Evolutionary conservation across 2,329 filamentous ascomycete genomes (phyloP), one percentile per base, ranked within the genome.

Genomic region (Stemphylium vesicarium): DNA sequence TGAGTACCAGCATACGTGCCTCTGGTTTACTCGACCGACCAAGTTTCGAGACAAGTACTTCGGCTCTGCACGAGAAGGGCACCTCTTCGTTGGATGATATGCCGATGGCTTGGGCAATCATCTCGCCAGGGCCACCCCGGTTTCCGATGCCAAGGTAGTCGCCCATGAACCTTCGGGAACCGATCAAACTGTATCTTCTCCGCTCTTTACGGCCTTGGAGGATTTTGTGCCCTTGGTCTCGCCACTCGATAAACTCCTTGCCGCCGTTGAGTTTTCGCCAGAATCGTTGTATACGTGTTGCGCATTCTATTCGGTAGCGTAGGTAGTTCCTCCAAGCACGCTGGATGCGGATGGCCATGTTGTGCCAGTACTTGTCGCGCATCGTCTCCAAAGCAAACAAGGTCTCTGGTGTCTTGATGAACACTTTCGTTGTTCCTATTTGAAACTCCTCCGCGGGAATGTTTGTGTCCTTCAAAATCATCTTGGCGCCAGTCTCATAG

Each of bases 331-430:
- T 86, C 95, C 95, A 99, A 71, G 96, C 95, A 65, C 95, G 86
- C 79, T 99, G 95, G 56, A 99, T 98, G 55, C 95, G 87, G 56
- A 94, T 96, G 3, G 95, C 95, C 95, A 99, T 98, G 78, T 98
- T 99, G 77, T 98, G 94, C 94, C 94, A 98, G 78, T 98, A 99
- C 52, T 91, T 85, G 74, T 99, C 95, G 72, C 95, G 87, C 94
- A 99, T 98, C 53, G 96, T 93, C 77, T 99, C 95, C 10, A 99
- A 81, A 2, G 95, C 95, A 71, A 99, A 99, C 2, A 99, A 80
- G 0, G 95, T 99, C 77, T 99, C 95, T 0, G 95, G 95, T 0
- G 95, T 93, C 78, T 99, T 98, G 80, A 99, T 96, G 71, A 99
- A 99, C 4, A 92, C 94, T 78, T 98, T 99, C 1, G 91, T 94